Conservation (phyloP, 345 rosid species). For the Erucastrum elatum region DNA sequence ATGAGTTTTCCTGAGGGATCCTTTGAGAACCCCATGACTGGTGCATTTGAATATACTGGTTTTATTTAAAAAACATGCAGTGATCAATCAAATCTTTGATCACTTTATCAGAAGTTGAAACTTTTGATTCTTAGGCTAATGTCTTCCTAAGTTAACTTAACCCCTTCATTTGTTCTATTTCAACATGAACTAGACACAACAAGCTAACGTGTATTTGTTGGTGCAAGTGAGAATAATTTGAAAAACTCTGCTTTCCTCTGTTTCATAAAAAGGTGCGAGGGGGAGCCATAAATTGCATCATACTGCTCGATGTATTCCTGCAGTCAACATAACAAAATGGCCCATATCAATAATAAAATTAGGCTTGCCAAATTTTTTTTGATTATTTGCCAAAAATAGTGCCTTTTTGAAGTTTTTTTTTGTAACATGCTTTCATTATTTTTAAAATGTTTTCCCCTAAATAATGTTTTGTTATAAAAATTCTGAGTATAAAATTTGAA, state of each 20-base stretch:
- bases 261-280: conserved; percentile 65
- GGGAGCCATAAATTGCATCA: conserved; percentile 87
- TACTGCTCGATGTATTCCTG: too few species aligned
- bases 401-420: too few species aligned
- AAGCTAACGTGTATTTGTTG: neutral
- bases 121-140: neutral
- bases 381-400: too few species aligned
- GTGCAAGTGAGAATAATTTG: conserved; percentile 1
- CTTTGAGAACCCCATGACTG: conserved; percentile 71
- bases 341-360: too few species aligned
- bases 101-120: conserved; percentile 38
- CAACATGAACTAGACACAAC: neutral
- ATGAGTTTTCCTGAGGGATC: conserved; percentile 51
- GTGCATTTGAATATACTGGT: conserved; percentile 40
- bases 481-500: too few species aligned
- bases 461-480: too few species aligned
- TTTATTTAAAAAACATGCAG: neutral
- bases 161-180: neutral
- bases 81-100: neutral
- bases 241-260: neutral
- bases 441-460: too few species aligned
- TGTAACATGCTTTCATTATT: too few species aligned
- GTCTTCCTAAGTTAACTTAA: neutral
- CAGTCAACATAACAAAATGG: too few species aligned
- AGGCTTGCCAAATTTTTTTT: too few species aligned